Evolutionary conservation across 495 filamentous ascomycete species (phyloP).

Genomic region (Aspergillus ellipticus): DNA sequence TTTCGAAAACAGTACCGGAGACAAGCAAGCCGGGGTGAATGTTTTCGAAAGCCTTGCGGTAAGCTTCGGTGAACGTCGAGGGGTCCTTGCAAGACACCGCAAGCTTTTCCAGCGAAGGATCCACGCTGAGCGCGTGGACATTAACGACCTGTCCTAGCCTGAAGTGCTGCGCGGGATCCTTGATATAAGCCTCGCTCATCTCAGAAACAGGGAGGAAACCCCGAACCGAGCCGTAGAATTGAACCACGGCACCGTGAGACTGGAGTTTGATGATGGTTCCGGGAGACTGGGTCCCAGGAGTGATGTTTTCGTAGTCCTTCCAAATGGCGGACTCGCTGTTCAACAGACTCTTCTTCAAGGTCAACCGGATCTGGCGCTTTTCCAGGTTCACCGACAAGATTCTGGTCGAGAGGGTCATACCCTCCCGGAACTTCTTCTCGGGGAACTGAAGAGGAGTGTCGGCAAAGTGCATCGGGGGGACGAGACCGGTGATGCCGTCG

Average conservation of each 20-base stretch:
- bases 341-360: conserved; percentile 88
- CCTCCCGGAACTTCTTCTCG: conserved; percentile 92
- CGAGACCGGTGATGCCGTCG: conserved; percentile 81
- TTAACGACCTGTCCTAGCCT: conserved; percentile 84
- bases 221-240: conserved; percentile 80
- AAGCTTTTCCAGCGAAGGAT: conserved; percentile 64
- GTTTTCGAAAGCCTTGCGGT: conserved; percentile 68
- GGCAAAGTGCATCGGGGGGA: conserved; percentile 82
- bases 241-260: conserved; percentile 76
- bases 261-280: conserved; percentile 83
- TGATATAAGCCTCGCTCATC: conserved; percentile 96
- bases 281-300: conserved; percentile 66
- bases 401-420: conserved; percentile 73
- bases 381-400: conserved; percentile 76
- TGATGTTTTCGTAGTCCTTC: conserved; percentile 67
- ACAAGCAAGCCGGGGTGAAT: conserved; percentile 69
- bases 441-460: conserved; percentile 86
- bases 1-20: conserved; percentile 75
- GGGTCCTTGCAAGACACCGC: conserved; percentile 93
- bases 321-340: conserved; percentile 77
- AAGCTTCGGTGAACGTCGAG: conserved; percentile 65
- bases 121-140: conserved; percentile 76
- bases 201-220: conserved; percentile 89
- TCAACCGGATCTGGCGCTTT: conserved; percentile 78
- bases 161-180: conserved; percentile 86